Conservation (phyloP, 2,329 filamentous ascomycete species). For the Sarocladium brachiariae region DNA sequence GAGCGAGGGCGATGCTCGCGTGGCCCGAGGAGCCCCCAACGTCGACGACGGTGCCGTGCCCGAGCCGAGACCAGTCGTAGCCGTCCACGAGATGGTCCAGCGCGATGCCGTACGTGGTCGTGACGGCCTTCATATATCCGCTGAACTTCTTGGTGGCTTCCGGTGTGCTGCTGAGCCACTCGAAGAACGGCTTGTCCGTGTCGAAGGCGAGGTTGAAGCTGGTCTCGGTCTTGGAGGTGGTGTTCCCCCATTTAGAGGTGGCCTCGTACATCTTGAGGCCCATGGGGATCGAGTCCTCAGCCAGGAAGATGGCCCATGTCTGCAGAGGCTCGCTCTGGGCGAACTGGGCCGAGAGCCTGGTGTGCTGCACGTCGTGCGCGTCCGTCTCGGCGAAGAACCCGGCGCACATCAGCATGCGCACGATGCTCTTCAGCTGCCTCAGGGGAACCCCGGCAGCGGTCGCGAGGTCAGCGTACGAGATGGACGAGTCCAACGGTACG, state of each 20-base stretch:
- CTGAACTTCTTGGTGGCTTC: slow-evolving; percentile 21
- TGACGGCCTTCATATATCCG: slow-evolving; percentile 24
- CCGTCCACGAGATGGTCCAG: slow-evolving; percentile 26
- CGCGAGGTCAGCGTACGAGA: too few species aligned
- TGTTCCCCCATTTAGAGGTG: slow-evolving; percentile 19
- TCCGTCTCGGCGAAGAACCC: too few species aligned
- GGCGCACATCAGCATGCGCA: too few species aligned
- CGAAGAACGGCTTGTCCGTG: slow-evolving; percentile 24
- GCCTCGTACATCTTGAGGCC: slow-evolving; percentile 19
- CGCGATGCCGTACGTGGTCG: slow-evolving; percentile 20
- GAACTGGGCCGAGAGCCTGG: background rate
- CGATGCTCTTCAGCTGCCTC: too few species aligned
- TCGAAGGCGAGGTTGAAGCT: slow-evolving; percentile 23
- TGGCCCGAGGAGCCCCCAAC: background rate
- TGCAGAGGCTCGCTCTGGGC: background rate
- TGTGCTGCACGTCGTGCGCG: background rate
- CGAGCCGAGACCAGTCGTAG: slow-evolving; percentile 30
- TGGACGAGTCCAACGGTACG: too few species aligned
- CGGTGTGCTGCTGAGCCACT: slow-evolving; percentile 19
- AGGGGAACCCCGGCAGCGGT: too few species aligned
- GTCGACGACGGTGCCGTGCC: background rate
- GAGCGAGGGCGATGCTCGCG: background rate
- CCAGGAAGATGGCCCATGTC: slow-evolving; percentile 23
- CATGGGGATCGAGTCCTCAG: slow-evolving; percentile 19
- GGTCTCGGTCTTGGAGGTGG: slow-evolving; percentile 18